These are phyloP conservation scores for Stereum hirsutum DNA, from an alignment of 1,284 basidiomycete genomes.

Conservation along the genomic window DNA sequence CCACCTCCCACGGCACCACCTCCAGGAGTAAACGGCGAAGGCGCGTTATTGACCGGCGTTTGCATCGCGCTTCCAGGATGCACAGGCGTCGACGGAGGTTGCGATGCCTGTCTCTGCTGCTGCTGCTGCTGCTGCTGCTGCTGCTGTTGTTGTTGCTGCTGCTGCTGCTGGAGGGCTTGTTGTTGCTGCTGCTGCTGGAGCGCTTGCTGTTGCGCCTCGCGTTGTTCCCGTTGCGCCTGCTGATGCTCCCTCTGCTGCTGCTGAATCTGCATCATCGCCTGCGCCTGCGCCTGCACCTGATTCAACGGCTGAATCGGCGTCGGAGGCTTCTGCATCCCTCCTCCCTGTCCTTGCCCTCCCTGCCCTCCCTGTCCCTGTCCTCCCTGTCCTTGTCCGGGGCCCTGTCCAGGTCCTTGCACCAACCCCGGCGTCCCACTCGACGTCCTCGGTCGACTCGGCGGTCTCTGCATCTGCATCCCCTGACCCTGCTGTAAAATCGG, in stretches of 20 bases:
- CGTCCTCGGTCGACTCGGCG: slow-evolving; percentile 11
- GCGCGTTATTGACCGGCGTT: too few species aligned
- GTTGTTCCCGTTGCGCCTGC: slow-evolving; percentile 7
- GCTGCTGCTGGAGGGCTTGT: slow-evolving; percentile 5
- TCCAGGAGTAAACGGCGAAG: too few species aligned
- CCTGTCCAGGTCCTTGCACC: slow-evolving; percentile 4
- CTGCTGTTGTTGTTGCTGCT: not conserved
- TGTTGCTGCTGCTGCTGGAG: slow-evolving; percentile 9
- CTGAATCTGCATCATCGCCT: slow-evolving; percentile 6
- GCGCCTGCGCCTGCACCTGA: slow-evolving; percentile 4
- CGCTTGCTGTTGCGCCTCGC: slow-evolving; percentile 10
- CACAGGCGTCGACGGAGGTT: too few species aligned
- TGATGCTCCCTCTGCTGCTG: not conserved
- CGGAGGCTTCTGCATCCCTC: slow-evolving; percentile 8
- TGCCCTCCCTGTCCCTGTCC: not conserved
- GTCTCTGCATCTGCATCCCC: slow-evolving; percentile 10
- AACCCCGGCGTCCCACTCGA: slow-evolving; percentile 7
- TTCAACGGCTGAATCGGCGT: slow-evolving; percentile 8
- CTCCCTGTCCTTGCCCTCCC: not conserved
- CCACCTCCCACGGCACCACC: too few species aligned
- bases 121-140: not conserved
- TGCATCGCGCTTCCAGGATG: too few species aligned
- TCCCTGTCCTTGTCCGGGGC: not conserved
- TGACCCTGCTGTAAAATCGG: too few species aligned
- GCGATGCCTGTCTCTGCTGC: too few species aligned